phyloP scores from a whole-genome alignment of 805 yeast genomes.

The Hanseniaspora singularis region DNA sequence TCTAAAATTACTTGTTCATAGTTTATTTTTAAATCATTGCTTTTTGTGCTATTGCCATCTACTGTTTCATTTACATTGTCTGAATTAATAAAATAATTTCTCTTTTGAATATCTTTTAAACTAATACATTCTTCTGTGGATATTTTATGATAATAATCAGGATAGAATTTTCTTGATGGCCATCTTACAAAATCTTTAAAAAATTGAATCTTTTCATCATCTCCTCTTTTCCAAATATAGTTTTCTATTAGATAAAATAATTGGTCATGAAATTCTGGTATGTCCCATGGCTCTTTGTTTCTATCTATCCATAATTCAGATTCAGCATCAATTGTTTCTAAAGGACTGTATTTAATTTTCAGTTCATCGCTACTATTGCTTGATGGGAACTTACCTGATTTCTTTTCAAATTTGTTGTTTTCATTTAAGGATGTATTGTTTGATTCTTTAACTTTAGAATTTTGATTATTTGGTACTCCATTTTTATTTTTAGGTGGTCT shows the following conservation, averaged over 20 bases:
- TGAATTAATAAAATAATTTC: slow-evolving; percentile 25
- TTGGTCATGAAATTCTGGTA: slow-evolving; percentile 26
- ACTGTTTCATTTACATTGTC: slow-evolving; percentile 16
- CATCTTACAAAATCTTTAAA: slow-evolving; percentile 50
- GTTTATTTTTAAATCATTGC: slow-evolving; percentile 19
- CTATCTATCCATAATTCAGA: slow-evolving; percentile 25
- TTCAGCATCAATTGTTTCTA: slow-evolving; percentile 25
- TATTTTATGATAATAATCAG: slow-evolving; percentile 65
- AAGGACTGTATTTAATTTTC: slow-evolving; percentile 24
- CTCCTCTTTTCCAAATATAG: slow-evolving; percentile 16
- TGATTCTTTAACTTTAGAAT: neutral
- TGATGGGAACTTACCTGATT: slow-evolving; percentile 27
- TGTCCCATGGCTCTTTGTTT: slow-evolving; percentile 22
- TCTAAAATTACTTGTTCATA: slow-evolving; percentile 42
- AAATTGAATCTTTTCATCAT: slow-evolving; percentile 23
- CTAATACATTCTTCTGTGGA: slow-evolving; percentile 46
- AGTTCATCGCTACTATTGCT: slow-evolving; percentile 19
- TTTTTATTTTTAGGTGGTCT: slow-evolving; percentile 6
- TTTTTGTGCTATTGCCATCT: slow-evolving; percentile 10
- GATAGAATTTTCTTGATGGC: slow-evolving; percentile 63
- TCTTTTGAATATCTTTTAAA: slow-evolving; percentile 46
- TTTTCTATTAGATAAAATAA: slow-evolving; percentile 25
- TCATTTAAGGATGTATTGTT: no score
- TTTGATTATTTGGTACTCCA: neutral
- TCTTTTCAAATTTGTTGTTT: slow-evolving; percentile 19